A percentile compares a stretch with the other conserved stretches of the same genome.
phyloP scores from a whole-genome alignment of 83 land plant species.

The Larix sibirica region DNA sequence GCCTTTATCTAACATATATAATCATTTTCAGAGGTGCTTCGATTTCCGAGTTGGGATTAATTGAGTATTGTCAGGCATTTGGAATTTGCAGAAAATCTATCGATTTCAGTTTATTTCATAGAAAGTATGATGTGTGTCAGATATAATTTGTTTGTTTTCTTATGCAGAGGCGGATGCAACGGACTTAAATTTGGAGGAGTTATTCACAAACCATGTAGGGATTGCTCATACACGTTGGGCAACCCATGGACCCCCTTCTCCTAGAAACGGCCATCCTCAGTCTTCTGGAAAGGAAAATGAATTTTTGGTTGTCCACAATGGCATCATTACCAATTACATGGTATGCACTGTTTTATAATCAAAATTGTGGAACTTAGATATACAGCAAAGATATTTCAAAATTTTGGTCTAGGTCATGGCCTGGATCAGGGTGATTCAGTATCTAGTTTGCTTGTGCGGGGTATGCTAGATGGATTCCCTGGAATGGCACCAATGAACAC shows the following conservation, averaged over 20 bases:
- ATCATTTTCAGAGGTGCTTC: too few species aligned
- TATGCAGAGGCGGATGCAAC: constrained; percentile 72
- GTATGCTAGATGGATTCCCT: neutral
- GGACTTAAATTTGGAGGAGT: constrained; percentile 71
- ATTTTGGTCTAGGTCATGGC: too few species aligned
- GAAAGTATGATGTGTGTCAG: too few species aligned
- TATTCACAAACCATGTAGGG: constrained; percentile 79
- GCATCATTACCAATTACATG: constrained; percentile 92
- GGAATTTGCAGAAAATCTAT: too few species aligned
- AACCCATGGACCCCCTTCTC: constrained; percentile 96
- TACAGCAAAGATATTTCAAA: too few species aligned
- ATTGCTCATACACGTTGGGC: constrained; percentile 99
- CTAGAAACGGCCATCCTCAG: constrained; percentile 95
- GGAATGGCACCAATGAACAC: neutral
- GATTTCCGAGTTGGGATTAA: too few species aligned
- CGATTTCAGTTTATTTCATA: too few species aligned
- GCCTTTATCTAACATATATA: too few species aligned
- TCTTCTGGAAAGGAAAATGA: constrained; percentile 89
- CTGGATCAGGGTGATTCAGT: neutral
- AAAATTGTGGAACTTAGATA: too few species aligned
- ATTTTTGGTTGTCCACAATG: constrained; percentile 97
- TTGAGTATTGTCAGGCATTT: too few species aligned
- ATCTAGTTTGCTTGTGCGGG: neutral
- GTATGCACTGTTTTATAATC: constrained; percentile 29
- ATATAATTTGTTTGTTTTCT: too few species aligned